Evolutionary conservation across 2,329 filamentous ascomycete species (phyloP).

Genomic region (Verticillium klebahnii): DNA sequence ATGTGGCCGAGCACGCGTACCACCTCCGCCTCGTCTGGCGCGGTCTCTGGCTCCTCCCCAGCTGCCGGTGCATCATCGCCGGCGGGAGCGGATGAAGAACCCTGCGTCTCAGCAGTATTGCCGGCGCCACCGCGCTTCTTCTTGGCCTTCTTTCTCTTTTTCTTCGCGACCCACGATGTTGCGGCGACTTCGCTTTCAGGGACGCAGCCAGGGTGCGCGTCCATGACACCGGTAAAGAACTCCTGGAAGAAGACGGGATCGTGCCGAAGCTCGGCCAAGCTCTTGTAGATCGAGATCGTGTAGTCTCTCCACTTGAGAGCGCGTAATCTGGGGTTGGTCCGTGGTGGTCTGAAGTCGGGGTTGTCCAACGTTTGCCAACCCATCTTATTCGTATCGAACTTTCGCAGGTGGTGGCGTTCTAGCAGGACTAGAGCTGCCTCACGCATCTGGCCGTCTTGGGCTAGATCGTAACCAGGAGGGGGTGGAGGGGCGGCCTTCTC

Average conservation of each 20-base stretch:
- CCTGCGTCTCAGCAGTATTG: not conserved
- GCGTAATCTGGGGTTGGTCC: not conserved
- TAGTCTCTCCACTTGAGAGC: not conserved
- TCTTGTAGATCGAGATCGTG: not conserved
- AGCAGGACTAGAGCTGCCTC: not conserved
- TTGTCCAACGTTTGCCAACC: not conserved
- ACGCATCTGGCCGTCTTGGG: not conserved
- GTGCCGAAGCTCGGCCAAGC: not conserved
- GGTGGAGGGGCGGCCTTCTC: not conserved
- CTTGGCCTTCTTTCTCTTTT: not conserved
- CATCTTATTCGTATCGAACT: not conserved
- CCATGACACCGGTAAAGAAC: not conserved
- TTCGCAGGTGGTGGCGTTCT: not conserved
- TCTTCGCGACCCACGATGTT: not conserved
- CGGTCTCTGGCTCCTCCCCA: not conserved
- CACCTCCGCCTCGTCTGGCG: not conserved
- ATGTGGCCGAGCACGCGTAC: conserved; percentile 1
- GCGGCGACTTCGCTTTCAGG: not conserved
- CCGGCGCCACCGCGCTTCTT: not conserved
- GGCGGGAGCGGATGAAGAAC: not conserved
- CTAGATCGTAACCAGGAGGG: not conserved
- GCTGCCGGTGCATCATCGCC: not conserved
- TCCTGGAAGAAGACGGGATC: not conserved
- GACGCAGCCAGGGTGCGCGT: not conserved
- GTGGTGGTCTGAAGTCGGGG: not conserved